Conservation (phyloP, 805 yeast species). For the Scheffersomyces spartinae region DNA sequence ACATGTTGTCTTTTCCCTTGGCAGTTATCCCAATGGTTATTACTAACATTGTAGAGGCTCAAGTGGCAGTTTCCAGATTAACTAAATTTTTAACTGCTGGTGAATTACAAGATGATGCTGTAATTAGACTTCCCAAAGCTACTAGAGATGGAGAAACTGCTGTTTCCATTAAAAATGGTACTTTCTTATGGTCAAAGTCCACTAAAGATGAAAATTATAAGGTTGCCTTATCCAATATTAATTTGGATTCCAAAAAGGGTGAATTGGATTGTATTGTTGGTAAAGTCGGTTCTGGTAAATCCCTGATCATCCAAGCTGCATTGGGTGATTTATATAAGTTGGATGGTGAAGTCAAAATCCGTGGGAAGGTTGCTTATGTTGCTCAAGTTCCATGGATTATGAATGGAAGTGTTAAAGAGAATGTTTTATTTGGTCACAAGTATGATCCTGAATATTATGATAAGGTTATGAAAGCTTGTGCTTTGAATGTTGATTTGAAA, state of each 20-base stretch:
- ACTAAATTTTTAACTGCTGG: constrained; percentile 58
- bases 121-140: constrained; percentile 39
- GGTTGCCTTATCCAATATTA: constrained; percentile 53
- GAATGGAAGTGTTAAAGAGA: constrained; percentile 88
- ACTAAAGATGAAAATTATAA: constrained; percentile 46
- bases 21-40: constrained; percentile 88
- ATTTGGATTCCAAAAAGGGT: constrained; percentile 57
- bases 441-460: constrained; percentile 75
- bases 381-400: constrained; percentile 95
- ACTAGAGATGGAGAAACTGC: constrained; percentile 53
- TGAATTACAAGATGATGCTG: constrained; percentile 78
- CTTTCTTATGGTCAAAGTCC: constrained; percentile 68
- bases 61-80: constrained; percentile 70
- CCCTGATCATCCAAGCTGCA: constrained; percentile 67
- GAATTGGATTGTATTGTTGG: constrained; percentile 82
- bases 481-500: constrained; percentile 64
- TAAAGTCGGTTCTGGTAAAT: constrained; percentile 82
- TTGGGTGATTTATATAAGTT: constrained; percentile 75
- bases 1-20: constrained; percentile 81
- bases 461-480: constrained; percentile 79
- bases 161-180: constrained; percentile 50
- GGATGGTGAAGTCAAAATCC: constrained; percentile 58
- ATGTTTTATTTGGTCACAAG: constrained; percentile 80
- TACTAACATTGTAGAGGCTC: constrained; percentile 77
- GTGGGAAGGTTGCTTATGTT: constrained; percentile 79